Evolutionary conservation across 1,139 yeast genomes (phyloP).

Genomic region (Hansenula sp.): DNA sequence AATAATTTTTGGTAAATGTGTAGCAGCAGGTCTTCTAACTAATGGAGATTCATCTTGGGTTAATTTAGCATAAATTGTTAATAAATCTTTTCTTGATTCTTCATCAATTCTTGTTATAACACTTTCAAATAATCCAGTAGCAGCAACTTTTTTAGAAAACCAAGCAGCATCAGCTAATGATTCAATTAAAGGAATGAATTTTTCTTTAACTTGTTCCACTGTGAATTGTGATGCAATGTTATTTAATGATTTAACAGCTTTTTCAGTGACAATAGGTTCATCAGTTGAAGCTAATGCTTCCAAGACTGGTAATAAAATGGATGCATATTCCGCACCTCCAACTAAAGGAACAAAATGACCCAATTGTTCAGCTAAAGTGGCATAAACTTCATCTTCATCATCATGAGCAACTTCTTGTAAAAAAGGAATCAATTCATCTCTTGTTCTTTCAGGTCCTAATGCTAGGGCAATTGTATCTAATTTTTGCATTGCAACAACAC

Average conservation of each 20-base stretch:
- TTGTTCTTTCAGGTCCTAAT: slow-evolving; percentile 88
- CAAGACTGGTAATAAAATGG: slow-evolving; percentile 77
- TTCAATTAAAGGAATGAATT: slow-evolving; percentile 72
- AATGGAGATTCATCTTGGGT: slow-evolving; percentile 93
- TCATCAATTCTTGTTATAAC: slow-evolving; percentile 60
- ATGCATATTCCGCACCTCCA: slow-evolving; percentile 81
- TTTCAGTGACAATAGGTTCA: slow-evolving; percentile 96
- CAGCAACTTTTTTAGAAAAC: slow-evolving; percentile 92
- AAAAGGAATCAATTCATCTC: slow-evolving; percentile 86
- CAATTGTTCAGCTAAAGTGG: slow-evolving; percentile 86
- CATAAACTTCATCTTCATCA: slow-evolving; percentile 97
- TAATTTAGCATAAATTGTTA: slow-evolving; percentile 63
- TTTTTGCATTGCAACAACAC: slow-evolving; percentile 94
- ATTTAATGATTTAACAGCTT: slow-evolving; percentile 85
- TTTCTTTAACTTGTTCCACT: slow-evolving; percentile 59
- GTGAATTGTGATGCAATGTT: slow-evolving; percentile 61
- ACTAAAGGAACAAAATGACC: slow-evolving; percentile 83
- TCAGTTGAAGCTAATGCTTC: slow-evolving; percentile 89
- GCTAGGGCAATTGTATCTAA: slow-evolving; percentile 94
- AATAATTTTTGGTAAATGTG: slow-evolving; percentile 70
- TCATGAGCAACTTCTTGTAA: slow-evolving; percentile 91
- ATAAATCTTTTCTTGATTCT: slow-evolving; percentile 51
- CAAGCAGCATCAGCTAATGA: slow-evolving; percentile 84
- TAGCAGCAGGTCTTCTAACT: slow-evolving; percentile 95
- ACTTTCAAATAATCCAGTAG: slow-evolving; percentile 81